Evolutionary conservation across 2,329 filamentous ascomycete species (phyloP), one percentile per base, ranked within the genome.

Genomic region (Westerdykella aurantiaca): DNA sequence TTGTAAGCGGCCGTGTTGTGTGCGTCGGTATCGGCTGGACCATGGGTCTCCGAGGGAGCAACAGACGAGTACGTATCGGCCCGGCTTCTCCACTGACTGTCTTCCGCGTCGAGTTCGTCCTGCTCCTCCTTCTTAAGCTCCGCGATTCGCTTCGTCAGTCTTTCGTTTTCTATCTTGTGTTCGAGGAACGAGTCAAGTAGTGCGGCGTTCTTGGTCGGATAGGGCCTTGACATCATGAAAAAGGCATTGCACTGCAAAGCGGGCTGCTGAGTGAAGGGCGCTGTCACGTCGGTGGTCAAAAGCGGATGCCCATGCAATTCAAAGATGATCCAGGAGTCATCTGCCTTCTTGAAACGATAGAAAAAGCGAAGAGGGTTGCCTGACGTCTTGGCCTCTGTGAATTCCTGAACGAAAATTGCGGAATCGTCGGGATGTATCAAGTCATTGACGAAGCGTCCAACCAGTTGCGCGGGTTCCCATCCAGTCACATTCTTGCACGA

Each of bases 121-220:
- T 84, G 81, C 65, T 96, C 91, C 66, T 96, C 91, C 48, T 80
- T 78, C 54, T 86, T 87, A 43, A 96, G 73, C 68, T 94, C 88
- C 14, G 85, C 82, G 49, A 97, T 95, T 35, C 88, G 82, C 56
- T 88, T 85, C 58, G 81, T 82, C 39, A 97, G 69, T 4, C 90
- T 81, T 70, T 95, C 89, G 58, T 96, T 95, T 66, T 96, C 91
- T 43, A 95, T 91, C 69, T 96, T 96, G 71, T 96, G 90, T 65
- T 97, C 91, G 22, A 97, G 75, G 58, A 96, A 96, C 0, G 89
- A 94, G 69, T 97, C 90, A 16, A 96, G 75, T 10, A 96, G 75
- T 3, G 80, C 80, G 1, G 88, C 84, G 61, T 91, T 95, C 69
- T 86, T 90, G 23, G 86, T 94, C 5, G 88, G 89, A 64, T 96